Evolutionary conservation across 371 early-diverging fungal species (phyloP).

Genomic region (Apophysomyces ossiformis): DNA sequence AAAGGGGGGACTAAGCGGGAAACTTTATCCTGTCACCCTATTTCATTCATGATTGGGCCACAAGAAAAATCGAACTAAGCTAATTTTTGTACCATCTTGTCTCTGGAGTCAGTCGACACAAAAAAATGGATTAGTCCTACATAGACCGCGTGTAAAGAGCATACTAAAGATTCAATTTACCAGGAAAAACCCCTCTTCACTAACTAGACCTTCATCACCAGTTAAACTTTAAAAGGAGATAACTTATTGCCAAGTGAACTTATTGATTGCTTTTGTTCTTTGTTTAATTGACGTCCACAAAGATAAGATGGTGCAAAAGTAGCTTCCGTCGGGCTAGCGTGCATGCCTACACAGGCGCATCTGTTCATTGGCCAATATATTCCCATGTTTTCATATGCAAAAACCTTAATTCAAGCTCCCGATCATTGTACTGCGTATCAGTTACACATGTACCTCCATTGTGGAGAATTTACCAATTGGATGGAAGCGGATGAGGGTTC

Average conservation of each 20-base stretch:
- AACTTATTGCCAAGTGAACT: too few relatives aligned
- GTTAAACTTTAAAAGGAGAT: too few relatives aligned
- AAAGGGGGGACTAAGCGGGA: background rate
- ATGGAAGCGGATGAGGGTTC: background rate
- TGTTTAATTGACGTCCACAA: too few relatives aligned
- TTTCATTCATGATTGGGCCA: background rate
- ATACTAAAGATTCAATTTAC: background rate
- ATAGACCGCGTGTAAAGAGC: slow-evolving; percentile 1
- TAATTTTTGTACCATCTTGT: background rate
- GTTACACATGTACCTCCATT: slow-evolving; percentile 3
- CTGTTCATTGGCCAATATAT: background rate
- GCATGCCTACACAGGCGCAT: background rate
- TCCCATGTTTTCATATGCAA: slow-evolving; percentile 3
- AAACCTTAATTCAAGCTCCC: background rate
- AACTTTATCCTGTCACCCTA: background rate
- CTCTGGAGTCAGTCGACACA: slow-evolving; percentile 3
- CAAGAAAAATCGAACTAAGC: background rate
- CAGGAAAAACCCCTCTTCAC: background rate
- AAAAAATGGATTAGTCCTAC: background rate
- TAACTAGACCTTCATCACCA: background rate
- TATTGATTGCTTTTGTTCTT: too few relatives aligned
- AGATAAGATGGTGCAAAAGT: too few relatives aligned
- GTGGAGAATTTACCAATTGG: background rate
- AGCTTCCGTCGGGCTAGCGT: background rate
- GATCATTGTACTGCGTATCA: background rate